phyloP scores from a whole-genome alignment of 345 rosid species.

The Rhizophora mangle region DNA sequence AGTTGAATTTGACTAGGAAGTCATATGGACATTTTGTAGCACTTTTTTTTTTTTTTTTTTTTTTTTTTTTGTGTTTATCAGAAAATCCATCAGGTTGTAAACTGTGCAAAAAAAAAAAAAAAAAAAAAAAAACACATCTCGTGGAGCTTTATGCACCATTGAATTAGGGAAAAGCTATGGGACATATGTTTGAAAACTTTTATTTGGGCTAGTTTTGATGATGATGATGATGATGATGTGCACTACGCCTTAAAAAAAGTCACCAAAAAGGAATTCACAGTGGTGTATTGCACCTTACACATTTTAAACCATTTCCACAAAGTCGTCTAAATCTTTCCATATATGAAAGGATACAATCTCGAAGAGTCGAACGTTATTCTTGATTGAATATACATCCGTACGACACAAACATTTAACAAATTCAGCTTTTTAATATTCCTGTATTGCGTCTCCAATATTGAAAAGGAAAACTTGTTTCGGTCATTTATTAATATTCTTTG shows the following conservation, averaged over 20 bases:
- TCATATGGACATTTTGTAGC: background rate
- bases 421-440: too few species aligned
- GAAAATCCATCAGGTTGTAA: too few species aligned
- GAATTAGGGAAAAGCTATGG: background rate
- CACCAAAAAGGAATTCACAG: background rate
- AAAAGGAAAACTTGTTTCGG: too few species aligned
- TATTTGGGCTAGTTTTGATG: background rate
- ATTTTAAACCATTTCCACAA: background rate
- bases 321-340: background rate
- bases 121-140: background rate
- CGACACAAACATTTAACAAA: background rate
- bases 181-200: background rate
- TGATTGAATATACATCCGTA: background rate
- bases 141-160: background rate
- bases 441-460: too few species aligned
- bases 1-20: conserved; percentile 1
- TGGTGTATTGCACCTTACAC: background rate
- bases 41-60: too few species aligned
- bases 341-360: background rate
- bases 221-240: conserved; percentile 5
- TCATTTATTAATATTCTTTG: too few species aligned
- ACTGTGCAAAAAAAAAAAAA: too few species aligned
- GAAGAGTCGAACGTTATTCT: background rate
- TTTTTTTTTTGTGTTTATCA: too few species aligned
- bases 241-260: background rate